These are phyloP conservation scores for Coniosporium tulheliwenetii DNA, from an alignment of 2,329 filamentous ascomycete genomes.

Conservation along the genomic window DNA sequence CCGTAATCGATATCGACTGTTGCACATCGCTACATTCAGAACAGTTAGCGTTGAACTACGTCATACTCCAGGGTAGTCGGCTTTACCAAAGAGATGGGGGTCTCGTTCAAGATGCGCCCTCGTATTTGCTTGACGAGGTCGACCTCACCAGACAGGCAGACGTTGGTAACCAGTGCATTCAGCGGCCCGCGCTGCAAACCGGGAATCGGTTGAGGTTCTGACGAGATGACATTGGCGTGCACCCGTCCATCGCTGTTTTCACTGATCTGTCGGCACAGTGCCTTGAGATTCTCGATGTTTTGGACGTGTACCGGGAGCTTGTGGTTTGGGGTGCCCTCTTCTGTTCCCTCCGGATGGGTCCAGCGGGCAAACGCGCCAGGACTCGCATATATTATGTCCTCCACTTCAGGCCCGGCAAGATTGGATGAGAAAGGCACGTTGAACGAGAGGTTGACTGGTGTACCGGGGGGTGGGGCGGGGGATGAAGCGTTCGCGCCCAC, in stretches of 20 bases:
- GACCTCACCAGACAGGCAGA: constrained; percentile 76
- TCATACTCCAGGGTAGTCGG: constrained; percentile 1
- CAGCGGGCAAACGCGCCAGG: constrained; percentile 76
- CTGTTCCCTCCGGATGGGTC: constrained; percentile 80
- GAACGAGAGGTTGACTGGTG: constrained; percentile 83
- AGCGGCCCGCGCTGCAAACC: constrained; percentile 34
- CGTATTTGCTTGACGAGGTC: constrained; percentile 82
- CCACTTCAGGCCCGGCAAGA: constrained; percentile 78
- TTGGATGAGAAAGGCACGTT: constrained; percentile 93
- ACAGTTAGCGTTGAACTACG: not conserved
- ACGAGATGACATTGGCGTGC: constrained; percentile 70
- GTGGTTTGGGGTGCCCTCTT: constrained; percentile 70
- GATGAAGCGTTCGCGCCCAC: constrained; percentile 19
- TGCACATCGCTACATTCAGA: constrained; percentile 57
- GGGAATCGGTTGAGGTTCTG: constrained; percentile 51
- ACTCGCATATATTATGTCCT: constrained; percentile 89
- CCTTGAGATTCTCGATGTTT: constrained; percentile 66
- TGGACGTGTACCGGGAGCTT: constrained; percentile 83
- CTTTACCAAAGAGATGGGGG: constrained; percentile 78
- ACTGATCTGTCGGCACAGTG: constrained; percentile 69
- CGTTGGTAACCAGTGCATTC: constrained; percentile 52
- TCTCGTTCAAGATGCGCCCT: constrained; percentile 80
- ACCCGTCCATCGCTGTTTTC: constrained; percentile 47
- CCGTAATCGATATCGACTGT: constrained; percentile 87
- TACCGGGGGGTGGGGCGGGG: constrained; percentile 56